Evolutionary conservation across 306 rosid species (phyloP).

Genomic region (Trifolium pratense): DNA sequence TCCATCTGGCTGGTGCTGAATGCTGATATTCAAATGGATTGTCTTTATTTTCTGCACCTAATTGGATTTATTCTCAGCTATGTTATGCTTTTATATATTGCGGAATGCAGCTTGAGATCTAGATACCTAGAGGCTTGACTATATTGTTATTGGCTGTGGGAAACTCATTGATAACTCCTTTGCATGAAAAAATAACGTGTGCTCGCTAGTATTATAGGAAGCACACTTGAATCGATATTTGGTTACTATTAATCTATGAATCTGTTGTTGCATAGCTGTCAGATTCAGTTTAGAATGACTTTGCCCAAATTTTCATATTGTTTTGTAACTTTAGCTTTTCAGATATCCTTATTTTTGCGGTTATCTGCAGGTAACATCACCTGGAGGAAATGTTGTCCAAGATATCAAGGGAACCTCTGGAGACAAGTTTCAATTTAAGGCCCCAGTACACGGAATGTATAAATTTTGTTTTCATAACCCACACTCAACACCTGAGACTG

Average conservation of each 20-base stretch:
- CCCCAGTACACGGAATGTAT: slow-evolving; percentile 90
- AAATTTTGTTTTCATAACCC: slow-evolving; percentile 96
- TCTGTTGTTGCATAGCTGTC: not conserved
- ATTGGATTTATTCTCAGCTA: not conserved
- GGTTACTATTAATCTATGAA: slow-evolving; percentile 16
- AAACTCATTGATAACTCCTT: slow-evolving; percentile 28
- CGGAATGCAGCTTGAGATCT: slow-evolving; percentile 27
- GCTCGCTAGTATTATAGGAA: slow-evolving; percentile 27
- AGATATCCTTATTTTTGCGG: slow-evolving; percentile 39
- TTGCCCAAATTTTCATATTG: slow-evolving; percentile 1
- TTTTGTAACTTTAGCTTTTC: slow-evolving; percentile 22
- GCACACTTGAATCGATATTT: slow-evolving; percentile 1
- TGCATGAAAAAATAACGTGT: slow-evolving; percentile 6
- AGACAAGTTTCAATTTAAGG: slow-evolving; percentile 86
- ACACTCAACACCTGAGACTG: slow-evolving; percentile 94
- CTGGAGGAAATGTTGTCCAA: slow-evolving; percentile 72
- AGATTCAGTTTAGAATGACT: slow-evolving; percentile 22
- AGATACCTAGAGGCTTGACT: slow-evolving; percentile 10
- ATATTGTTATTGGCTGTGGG: not conserved
- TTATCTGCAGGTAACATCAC: slow-evolving; percentile 79
- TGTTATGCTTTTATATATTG: slow-evolving; percentile 7
- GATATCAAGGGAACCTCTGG: slow-evolving; percentile 86
- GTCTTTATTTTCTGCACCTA: slow-evolving; percentile 24
- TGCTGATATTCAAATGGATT: slow-evolving; percentile 24
- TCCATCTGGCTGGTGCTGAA: not conserved